Base-by-base conservation (phyloP, 495 filamentous ascomycete genomes). In the Chaetomidium leptoderma region DNA sequence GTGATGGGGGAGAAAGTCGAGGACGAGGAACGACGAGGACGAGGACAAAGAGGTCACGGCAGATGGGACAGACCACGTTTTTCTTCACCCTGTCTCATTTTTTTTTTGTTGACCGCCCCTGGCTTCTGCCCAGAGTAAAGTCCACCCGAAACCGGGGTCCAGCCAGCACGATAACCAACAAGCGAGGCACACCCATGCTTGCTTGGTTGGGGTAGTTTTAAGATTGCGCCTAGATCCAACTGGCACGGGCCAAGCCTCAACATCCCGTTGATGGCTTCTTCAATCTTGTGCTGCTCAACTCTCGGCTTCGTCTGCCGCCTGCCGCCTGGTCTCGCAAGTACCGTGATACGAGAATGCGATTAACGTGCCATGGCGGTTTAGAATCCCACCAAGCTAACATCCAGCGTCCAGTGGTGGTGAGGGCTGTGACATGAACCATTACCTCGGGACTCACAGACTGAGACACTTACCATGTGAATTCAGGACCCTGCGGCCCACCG, bases 41-140 rank as follows among this genome's bases (percentile, higher is more conserved):
- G 7, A 27, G 21, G 42, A 30, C 10, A 5, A 55, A 36, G 4
- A 27, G n/a, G 27, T 33, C 9, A 7, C 13, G 17, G 27, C 53
- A 46, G 13, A 26, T 9, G 42, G 42, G 23, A 14, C 32, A 26
- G 32, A 40, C 30, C 32, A 30, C 57, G 21, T 35, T 53, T 60
- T 54, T 54, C 49, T 52, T 53, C 42, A 17, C 43, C 23, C 13
- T 35, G 35, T 59, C 32, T 48, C 35, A 29, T 50, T 50, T 53
- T 47, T 57, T 53, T 43, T 53, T 59, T 42, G 35, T 40, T 44
- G 26, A 47, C 43, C 37, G 16, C 32, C 56, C 48, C 49, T 49
- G 6, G 40, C 32, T 32, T 39, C 46, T 35, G n/a, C 47, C 47
- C n/a, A n/a, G 3, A 32, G 7, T 37, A 46, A 58, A 35, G 49